Conservation (phyloP, 2,329 filamentous ascomycete species). For the Phaeosphaeria sp. region DNA sequence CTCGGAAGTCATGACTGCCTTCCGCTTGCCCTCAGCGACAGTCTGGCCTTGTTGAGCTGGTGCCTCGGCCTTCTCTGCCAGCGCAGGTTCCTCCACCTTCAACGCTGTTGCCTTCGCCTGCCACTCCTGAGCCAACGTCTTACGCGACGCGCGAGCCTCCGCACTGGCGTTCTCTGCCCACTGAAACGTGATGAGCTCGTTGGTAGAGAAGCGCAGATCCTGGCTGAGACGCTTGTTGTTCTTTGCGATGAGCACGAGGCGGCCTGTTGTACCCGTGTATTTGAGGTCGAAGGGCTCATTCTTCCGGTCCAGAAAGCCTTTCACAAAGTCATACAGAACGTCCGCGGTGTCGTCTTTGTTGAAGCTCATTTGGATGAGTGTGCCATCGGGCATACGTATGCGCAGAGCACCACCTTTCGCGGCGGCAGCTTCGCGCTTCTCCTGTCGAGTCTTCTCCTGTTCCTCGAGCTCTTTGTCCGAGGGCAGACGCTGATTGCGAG, state of each 20-base stretch:
- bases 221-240: slow-evolving; percentile 68
- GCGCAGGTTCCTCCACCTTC: slow-evolving; percentile 63
- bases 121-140: slow-evolving; percentile 66
- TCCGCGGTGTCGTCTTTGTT: slow-evolving; percentile 71
- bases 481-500: slow-evolving; percentile 78
- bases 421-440: slow-evolving; percentile 84
- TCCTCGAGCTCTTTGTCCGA: slow-evolving; percentile 94
- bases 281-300: slow-evolving; percentile 75
- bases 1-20: slow-evolving; percentile 34
- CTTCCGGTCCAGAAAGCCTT: slow-evolving; percentile 70
- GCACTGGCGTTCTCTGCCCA: slow-evolving; percentile 73
- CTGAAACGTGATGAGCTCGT: slow-evolving; percentile 76
- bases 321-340: slow-evolving; percentile 77
- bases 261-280: slow-evolving; percentile 63
- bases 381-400: slow-evolving; percentile 6
- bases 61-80: slow-evolving; percentile 14
- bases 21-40: slow-evolving; percentile 42
- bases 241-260: slow-evolving; percentile 53
- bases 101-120: slow-evolving; percentile 70
- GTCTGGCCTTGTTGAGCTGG: slow-evolving; percentile 16
- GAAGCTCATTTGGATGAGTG: slow-evolving; percentile 76
- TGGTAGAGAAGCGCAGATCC: slow-evolving; percentile 72
- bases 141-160: slow-evolving; percentile 58
- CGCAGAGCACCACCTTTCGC: slow-evolving; percentile 10
- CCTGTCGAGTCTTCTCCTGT: slow-evolving; percentile 89